Evolutionary conservation across 2,329 filamentous ascomycete genomes (phyloP).

Genomic region (Fusarium robinianum): DNA sequence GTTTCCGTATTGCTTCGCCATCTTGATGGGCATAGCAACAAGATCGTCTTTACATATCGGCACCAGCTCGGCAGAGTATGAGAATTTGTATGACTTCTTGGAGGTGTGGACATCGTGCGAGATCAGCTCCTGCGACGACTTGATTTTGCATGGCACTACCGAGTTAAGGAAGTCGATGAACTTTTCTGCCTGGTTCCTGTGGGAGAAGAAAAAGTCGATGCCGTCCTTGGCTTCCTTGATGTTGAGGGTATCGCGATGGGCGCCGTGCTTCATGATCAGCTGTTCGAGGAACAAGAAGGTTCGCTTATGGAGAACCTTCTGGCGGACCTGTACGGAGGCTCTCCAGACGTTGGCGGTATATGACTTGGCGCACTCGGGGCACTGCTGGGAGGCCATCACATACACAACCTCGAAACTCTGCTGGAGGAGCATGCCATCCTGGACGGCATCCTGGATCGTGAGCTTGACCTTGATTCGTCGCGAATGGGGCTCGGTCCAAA

Average conservation of each 20-base stretch:
- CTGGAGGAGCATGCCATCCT: conserved; percentile 72
- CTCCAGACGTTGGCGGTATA: conserved; percentile 97
- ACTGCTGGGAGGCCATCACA: conserved; percentile 88
- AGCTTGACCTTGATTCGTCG: conserved; percentile 91
- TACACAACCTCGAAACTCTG: conserved; percentile 96
- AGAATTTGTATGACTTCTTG: conserved; percentile 92
- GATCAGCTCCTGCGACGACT: conserved; percentile 83
- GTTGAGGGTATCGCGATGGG: conserved; percentile 92
- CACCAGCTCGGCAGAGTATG: conserved; percentile 84
- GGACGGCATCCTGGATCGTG: conserved; percentile 77
- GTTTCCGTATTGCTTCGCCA: conserved; percentile 86
- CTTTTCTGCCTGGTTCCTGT: conserved; percentile 87
- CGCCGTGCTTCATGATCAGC: conserved; percentile 90
- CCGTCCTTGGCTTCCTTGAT: conserved; percentile 97
- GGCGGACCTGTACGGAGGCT: conserved; percentile 89
- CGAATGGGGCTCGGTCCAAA: conserved; percentile 98
- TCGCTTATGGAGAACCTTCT: conserved; percentile 96
- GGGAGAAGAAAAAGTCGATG: conserved; percentile 92
- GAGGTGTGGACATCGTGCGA: conserved; percentile 91
- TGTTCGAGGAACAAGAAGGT: conserved; percentile 77
- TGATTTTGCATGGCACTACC: conserved; percentile 75
- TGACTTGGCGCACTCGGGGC: conserved; percentile 91
- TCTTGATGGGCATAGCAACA: conserved; percentile 86
- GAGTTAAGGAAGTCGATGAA: conserved; percentile 90
- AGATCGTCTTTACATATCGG: conserved; percentile 98